These are phyloP conservation scores for Microbotryomycetes sp. DNA, from an alignment of 1,284 basidiomycete species.

Conservation along the genomic window DNA sequence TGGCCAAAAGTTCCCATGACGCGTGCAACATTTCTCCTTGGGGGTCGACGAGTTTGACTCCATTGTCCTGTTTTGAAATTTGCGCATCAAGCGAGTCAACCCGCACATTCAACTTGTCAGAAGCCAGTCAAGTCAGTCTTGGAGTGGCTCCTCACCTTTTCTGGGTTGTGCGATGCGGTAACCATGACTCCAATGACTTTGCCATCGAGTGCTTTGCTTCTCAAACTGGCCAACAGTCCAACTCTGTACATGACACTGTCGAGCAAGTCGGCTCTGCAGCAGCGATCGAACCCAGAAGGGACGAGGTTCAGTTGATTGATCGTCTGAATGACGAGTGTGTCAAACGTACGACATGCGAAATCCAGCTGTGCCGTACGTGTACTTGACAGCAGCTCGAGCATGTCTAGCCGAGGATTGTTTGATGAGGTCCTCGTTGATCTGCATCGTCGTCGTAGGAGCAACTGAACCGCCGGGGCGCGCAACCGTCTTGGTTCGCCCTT, in stretches of 20 bases:
- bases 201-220: constrained; percentile 84
- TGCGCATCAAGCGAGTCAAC: constrained; percentile 13
- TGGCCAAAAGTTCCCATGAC: constrained; percentile 87
- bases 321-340: neutral
- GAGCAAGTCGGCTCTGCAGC: constrained; percentile 63
- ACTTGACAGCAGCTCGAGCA: constrained; percentile 23
- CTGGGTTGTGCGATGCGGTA: constrained; percentile 97
- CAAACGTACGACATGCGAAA: constrained; percentile 37
- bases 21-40: constrained; percentile 98
- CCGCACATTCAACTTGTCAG: neutral
- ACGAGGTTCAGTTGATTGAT: neutral
- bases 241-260: constrained; percentile 90
- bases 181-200: constrained; percentile 96
- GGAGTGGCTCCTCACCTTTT: constrained; percentile 55
- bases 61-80: constrained; percentile 71
- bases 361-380: constrained; percentile 38
- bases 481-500: no score
- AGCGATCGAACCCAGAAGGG: neutral
- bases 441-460: no score
- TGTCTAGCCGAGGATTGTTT: neutral
- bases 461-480: no score
- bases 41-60: constrained; percentile 95
- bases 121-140: neutral
- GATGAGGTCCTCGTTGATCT: neutral
- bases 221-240: constrained; percentile 79